Percentiles rank a stretch among this genome's conserved stretches.
Conservation (phyloP, 345 rosid species). For the Cardamine chenopodiifolia region DNA sequence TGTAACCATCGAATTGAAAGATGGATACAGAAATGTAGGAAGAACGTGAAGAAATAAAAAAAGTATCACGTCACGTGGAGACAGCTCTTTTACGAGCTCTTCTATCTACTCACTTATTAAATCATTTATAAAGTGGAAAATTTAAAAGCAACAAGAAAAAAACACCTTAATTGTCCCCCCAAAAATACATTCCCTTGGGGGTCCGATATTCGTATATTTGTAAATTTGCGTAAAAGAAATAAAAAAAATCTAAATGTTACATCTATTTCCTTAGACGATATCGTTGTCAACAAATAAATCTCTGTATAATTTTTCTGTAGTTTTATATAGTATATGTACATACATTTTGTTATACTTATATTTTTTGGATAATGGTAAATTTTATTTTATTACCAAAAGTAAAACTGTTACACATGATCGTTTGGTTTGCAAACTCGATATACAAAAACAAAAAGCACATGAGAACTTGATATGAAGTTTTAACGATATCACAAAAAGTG, state of each 20-base stretch:
- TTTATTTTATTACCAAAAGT: too few relatives aligned
- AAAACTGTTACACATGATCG: too few relatives aligned
- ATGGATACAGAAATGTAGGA: conserved; percentile 26
- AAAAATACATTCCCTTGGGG: background rate
- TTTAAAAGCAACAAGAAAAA: conserved; percentile 7
- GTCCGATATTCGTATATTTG: background rate
- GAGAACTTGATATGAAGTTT: too few relatives aligned
- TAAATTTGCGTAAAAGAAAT: background rate
- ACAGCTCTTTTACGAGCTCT: conserved; percentile 32
- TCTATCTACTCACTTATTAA: conserved; percentile 32
- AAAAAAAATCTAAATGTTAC: background rate
- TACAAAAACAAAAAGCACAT: too few relatives aligned
- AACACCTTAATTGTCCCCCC: conserved; percentile 5
- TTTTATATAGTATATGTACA: too few relatives aligned
- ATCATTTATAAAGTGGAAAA: conserved; percentile 23
- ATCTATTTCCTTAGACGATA: background rate
- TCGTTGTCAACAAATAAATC: background rate
- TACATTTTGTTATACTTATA: too few relatives aligned
- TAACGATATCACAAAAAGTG: too few relatives aligned
- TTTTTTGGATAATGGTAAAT: too few relatives aligned
- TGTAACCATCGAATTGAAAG: conserved; percentile 24
- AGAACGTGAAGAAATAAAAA: conserved; percentile 31
- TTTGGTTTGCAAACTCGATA: too few relatives aligned
- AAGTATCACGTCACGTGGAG: conserved; percentile 40
- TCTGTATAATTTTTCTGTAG: too few relatives aligned